Base-by-base conservation (phyloP, 177 flowering plant genomes). In the Vitis hybrid region DNA sequence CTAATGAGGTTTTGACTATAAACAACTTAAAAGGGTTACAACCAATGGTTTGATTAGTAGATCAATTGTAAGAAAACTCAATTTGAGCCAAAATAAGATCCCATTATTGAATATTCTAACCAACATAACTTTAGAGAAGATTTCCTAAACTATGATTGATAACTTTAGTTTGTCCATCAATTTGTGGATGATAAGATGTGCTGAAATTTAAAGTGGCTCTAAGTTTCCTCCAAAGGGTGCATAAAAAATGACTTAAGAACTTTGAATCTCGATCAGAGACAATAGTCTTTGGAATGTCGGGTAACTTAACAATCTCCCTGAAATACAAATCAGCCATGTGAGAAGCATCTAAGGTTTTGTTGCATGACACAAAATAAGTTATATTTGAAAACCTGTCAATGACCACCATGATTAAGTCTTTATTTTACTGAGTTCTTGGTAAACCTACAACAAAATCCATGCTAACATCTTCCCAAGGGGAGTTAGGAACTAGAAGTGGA, bases 341-440 rank as follows among this genome's bases (percentile, higher is more conserved):
- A 26, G 22, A 33, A 10, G 72, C 60, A 53, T 67, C 67, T 1
- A 5, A n/a, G 12, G 48, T 73, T 58, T 73, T 73, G 3, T 15
- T 49, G 11, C 67, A 73, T 1, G 71, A 7, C 48, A 73, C 18
- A 62, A 73, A 73, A 61, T 73, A 71, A 1, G 67, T 63, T 67
- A 67, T 73, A 53, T 67, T 73, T 0, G 51, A 68, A 22, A 61
- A 73, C 2, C 63, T 13, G 33, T 73, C 67, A 19, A 68, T 55
- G 1, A 62, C 68, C 19, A 73, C 55, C 22, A 73, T 48, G 3
- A 67, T 53, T 1, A 63, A 62, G 55, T 68, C 76, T n/a, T 39
- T 50, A 10, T 22, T 15, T 5, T 53, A 26, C 52, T 65, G 33
- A 4, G 66, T 72, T 2, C 11, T 2, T 1, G 33, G 65, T 7